Evolutionary conservation across 495 filamentous ascomycete genomes (phyloP).

Genomic region (Pseudomonodictys pantanalensis): DNA sequence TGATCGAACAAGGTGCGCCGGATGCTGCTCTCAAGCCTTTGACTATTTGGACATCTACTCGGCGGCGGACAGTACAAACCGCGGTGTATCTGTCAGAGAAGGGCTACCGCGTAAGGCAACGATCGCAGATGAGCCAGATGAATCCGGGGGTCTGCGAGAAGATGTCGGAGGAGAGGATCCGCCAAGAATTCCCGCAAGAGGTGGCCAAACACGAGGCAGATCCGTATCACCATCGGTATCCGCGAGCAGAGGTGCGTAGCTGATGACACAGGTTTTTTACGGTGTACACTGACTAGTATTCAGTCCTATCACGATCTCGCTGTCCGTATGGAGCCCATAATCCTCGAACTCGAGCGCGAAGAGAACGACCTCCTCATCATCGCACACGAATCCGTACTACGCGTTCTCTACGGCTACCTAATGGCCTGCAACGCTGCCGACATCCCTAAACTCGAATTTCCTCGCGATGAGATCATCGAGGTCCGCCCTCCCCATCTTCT

Average conservation of each 20-base stretch:
- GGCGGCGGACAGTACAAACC: constrained; percentile 88
- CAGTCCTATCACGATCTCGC: constrained; percentile 98
- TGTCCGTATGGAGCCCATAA: constrained; percentile 96
- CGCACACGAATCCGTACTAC: constrained; percentile 93
- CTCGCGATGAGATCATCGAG: constrained; percentile 96
- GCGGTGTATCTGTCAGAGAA: constrained; percentile 69
- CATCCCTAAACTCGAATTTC: constrained; percentile 91
- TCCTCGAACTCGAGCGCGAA: constrained; percentile 94
- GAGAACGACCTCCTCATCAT: constrained; percentile 97
- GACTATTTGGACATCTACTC: constrained; percentile 90
- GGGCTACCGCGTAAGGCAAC: constrained; percentile 83
- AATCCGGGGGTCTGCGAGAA: constrained; percentile 96
- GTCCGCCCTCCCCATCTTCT: constrained; percentile 48
- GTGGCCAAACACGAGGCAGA: constrained; percentile 89
- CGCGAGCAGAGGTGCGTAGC: constrained; percentile 78
- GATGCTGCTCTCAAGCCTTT: constrained; percentile 69
- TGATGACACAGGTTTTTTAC: not conserved
- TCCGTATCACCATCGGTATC: constrained; percentile 96
- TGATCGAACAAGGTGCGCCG: constrained; percentile 65
- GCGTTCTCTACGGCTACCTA: constrained; percentile 94
- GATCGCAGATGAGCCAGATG: constrained; percentile 92
- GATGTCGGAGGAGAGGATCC: constrained; percentile 77
- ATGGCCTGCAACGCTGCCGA: constrained; percentile 98
- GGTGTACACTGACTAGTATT: constrained; percentile 23
- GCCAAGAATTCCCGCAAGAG: constrained; percentile 79